Evolutionary conservation across 805 yeast genomes (phyloP).

Genomic region (Starmerella davenportii): DNA sequence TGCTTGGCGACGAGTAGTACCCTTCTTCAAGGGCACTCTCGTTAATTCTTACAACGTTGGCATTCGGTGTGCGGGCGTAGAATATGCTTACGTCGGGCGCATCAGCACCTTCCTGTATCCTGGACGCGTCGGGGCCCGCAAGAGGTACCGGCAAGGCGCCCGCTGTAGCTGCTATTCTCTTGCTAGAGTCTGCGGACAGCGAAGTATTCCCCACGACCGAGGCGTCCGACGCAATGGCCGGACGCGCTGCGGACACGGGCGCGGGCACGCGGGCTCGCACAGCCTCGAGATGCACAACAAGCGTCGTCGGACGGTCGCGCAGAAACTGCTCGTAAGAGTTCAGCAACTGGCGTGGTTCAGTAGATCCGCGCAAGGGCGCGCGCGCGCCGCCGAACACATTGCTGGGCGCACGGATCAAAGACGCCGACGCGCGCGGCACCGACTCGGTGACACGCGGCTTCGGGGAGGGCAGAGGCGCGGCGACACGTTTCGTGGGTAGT

Average conservation of each 20-base stretch:
- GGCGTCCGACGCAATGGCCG: neutral
- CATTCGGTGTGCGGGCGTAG: constrained; percentile 9
- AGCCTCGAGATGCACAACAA: constrained; percentile 9
- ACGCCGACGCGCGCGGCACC: neutral
- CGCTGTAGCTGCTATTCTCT: no score
- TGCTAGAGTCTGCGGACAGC: neutral
- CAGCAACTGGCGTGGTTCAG: constrained; percentile 13
- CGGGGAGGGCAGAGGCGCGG: neutral
- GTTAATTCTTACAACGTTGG: constrained; percentile 15
- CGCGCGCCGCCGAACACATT: neutral
- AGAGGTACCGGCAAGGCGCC: neutral
- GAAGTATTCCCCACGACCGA: neutral
- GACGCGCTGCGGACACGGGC: neutral
- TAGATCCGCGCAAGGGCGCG: neutral
- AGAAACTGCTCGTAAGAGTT: constrained; percentile 16
- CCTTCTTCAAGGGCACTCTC: constrained; percentile 27
- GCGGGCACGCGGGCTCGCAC: neutral
- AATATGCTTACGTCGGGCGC: constrained; percentile 4
- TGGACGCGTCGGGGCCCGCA: neutral
- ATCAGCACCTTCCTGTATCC: no score
- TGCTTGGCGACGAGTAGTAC: constrained; percentile 63
- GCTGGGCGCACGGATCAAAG: neutral
- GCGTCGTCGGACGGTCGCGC: constrained; percentile 16
- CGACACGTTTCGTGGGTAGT: constrained; percentile 3
- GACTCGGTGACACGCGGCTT: neutral